Evolutionary conservation across 768 basidiomycete genomes (phyloP).

Genomic region (Agrocybe pediades): DNA sequence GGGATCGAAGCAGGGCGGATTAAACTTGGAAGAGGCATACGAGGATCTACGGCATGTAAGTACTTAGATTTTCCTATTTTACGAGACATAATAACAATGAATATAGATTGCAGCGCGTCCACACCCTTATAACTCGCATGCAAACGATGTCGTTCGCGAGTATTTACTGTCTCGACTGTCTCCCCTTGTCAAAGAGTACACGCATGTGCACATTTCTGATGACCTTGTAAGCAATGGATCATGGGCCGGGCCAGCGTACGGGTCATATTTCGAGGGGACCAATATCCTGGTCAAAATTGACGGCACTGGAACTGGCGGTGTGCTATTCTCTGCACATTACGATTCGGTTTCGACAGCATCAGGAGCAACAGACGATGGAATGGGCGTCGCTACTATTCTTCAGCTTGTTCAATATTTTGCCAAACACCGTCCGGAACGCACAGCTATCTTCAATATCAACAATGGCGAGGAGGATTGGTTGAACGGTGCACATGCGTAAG

Average conservation of each 20-base stretch:
- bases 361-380: slow-evolving; percentile 80
- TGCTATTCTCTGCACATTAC: slow-evolving; percentile 64
- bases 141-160: slow-evolving; percentile 66
- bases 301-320: slow-evolving; percentile 16
- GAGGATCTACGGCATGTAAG: slow-evolving; percentile 57
- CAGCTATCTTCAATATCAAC: slow-evolving; percentile 82
- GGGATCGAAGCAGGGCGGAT: slow-evolving; percentile 37
- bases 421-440: slow-evolving; percentile 50
- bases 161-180: slow-evolving; percentile 60
- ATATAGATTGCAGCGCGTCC: slow-evolving; percentile 63
- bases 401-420: slow-evolving; percentile 63
- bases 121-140: slow-evolving; percentile 78
- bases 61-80: not conserved
- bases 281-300: slow-evolving; percentile 64
- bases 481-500: slow-evolving; percentile 68
- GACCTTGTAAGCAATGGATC: slow-evolving; percentile 48
- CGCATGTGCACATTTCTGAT: slow-evolving; percentile 42
- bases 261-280: slow-evolving; percentile 62
- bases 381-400: slow-evolving; percentile 67
- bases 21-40: slow-evolving; percentile 56
- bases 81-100: not conserved
- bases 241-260: slow-evolving; percentile 33
- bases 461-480: slow-evolving; percentile 84
- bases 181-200: slow-evolving; percentile 41
- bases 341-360: slow-evolving; percentile 78